Evolutionary conservation across 805 yeast genomes (phyloP).

Genomic region (Candida tibetensis): DNA sequence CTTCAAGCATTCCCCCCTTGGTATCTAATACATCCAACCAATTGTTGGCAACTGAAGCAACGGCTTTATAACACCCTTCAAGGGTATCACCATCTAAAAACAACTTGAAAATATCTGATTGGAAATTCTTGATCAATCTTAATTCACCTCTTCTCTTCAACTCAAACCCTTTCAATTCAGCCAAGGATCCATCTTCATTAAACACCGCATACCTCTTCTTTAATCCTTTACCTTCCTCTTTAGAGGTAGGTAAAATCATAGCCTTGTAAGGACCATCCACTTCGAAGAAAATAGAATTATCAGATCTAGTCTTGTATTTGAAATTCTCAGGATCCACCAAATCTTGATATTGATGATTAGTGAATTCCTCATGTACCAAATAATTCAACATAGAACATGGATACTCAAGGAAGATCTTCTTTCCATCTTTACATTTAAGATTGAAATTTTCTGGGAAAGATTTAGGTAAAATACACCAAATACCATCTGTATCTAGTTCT

Average conservation of each 20-base stretch:
- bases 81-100: slow-evolving; percentile 83
- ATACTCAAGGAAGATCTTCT: slow-evolving; percentile 72
- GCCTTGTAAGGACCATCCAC: slow-evolving; percentile 99
- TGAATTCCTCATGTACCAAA: slow-evolving; percentile 83
- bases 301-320: slow-evolving; percentile 75
- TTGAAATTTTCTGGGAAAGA: slow-evolving; percentile 88
- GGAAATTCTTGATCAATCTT: slow-evolving; percentile 89
- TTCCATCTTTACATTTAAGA: slow-evolving; percentile 73
- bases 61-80: slow-evolving; percentile 80
- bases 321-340: slow-evolving; percentile 65
- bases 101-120: slow-evolving; percentile 87
- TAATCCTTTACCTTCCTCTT: slow-evolving; percentile 95
- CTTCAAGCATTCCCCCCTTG: slow-evolving; percentile 82
- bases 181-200: slow-evolving; percentile 88
- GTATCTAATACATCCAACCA: slow-evolving; percentile 94
- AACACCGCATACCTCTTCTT: slow-evolving; percentile 97
- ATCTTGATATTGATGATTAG: slow-evolving; percentile 93
- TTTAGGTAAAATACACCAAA: slow-evolving; percentile 95
- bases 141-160: slow-evolving; percentile 95
- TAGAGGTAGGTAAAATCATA: slow-evolving; percentile 94
- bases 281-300: slow-evolving; percentile 94
- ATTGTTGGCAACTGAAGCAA: slow-evolving; percentile 88
- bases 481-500: slow-evolving; percentile 98
- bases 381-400: slow-evolving; percentile 97
- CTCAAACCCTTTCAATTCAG: slow-evolving; percentile 96